phyloP scores from a whole-genome alignment of 768 basidiomycete genomes.

The Termitomyces sp. region DNA sequence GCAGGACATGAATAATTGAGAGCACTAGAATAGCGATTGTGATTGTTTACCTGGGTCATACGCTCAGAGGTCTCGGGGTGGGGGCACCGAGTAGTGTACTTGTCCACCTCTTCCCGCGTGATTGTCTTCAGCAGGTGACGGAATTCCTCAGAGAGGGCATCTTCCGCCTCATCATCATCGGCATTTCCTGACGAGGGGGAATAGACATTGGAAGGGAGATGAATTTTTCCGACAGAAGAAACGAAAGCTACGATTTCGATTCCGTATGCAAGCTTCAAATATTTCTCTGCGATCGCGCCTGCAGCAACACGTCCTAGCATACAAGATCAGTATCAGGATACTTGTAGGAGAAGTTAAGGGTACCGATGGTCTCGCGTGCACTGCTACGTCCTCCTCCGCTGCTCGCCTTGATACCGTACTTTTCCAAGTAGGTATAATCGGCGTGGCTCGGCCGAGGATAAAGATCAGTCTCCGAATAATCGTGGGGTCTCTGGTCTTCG shows the following conservation, averaged over 20 bases:
- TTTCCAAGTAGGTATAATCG: constrained; percentile 96
- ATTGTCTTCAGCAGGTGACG: constrained; percentile 72
- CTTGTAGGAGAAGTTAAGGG: constrained; percentile 8
- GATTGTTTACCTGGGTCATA: constrained; percentile 73
- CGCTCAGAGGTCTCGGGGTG: constrained; percentile 82
- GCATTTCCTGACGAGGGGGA: constrained; percentile 38
- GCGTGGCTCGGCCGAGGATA: constrained; percentile 98
- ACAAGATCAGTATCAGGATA: constrained; percentile 2
- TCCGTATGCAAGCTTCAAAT: constrained; percentile 81
- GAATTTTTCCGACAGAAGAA: constrained; percentile 91
- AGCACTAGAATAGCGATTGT: not conserved
- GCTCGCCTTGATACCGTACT: constrained; percentile 97
- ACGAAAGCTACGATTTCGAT: constrained; percentile 98
- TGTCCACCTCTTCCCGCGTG: constrained; percentile 86
- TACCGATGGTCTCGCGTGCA: constrained; percentile 96
- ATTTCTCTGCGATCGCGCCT: constrained; percentile 96
- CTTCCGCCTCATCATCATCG: constrained; percentile 63
- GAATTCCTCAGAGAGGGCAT: constrained; percentile 83
- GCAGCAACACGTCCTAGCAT: constrained; percentile 87
- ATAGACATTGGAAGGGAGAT: constrained; percentile 56
- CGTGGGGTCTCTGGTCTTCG: constrained; percentile 97
- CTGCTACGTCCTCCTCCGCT: constrained; percentile 93
- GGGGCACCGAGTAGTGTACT: constrained; percentile 84
- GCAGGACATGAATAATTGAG: not conserved
- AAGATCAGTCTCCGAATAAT: constrained; percentile 97